Conservation (phyloP, 192 early-diverging fungal genomes). For the Coemansia sp. region DNA sequence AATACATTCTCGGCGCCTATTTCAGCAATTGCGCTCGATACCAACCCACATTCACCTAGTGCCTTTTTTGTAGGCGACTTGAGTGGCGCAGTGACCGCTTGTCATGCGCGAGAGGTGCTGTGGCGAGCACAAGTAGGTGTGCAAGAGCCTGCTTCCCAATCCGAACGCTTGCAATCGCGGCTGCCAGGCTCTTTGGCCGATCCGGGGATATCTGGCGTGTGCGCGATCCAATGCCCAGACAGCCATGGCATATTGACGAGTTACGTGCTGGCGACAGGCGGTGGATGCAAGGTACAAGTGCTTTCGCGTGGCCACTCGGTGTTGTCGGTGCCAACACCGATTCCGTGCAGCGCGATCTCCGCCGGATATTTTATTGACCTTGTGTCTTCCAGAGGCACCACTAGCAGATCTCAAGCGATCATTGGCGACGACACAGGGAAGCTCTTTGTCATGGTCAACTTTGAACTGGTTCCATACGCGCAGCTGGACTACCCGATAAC, state of each 20-base stretch:
- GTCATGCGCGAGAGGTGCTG: constrained; percentile 28
- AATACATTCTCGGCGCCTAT: constrained; percentile 31
- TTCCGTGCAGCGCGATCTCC: constrained; percentile 21
- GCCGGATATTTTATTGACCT: constrained; percentile 21
- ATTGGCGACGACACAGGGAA: constrained; percentile 34
- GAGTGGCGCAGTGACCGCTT: constrained; percentile 31
- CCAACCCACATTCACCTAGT: constrained; percentile 31
- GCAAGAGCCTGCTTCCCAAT: background rate
- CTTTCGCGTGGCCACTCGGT: constrained; percentile 27
- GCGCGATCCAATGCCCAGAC: constrained; percentile 28
- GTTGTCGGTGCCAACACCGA: constrained; percentile 14
- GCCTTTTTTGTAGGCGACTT: constrained; percentile 43
- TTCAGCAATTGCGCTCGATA: constrained; percentile 25
- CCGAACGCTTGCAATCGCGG: background rate
- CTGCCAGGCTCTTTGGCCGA: background rate
- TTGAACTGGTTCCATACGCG: constrained; percentile 31
- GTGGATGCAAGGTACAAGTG: constrained; percentile 15
- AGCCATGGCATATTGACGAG: constrained; percentile 30
- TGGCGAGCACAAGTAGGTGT: constrained; percentile 29
- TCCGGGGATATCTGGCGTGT: constrained; percentile 17
- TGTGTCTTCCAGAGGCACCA: background rate
- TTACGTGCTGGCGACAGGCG: constrained; percentile 36
- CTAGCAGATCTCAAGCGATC: constrained; percentile 19
- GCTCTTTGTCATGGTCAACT: constrained; percentile 29
- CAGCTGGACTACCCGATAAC: constrained; percentile 29